Evolutionary conservation across 345 rosid genomes (phyloP).

Genomic region (Aquilaria malaccensis): DNA sequence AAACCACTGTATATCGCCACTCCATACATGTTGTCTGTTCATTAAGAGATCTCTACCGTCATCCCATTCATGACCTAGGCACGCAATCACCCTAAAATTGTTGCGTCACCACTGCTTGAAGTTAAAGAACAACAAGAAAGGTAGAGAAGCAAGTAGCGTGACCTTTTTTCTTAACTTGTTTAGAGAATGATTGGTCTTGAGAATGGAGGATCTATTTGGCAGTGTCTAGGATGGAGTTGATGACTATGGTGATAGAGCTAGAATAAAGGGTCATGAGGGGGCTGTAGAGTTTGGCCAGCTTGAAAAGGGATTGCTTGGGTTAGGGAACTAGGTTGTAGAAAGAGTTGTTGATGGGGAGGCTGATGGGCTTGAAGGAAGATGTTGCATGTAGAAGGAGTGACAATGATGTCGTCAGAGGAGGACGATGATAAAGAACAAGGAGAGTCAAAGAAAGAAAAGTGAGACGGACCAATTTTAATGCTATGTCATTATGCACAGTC

Average conservation of each 20-base stretch:
- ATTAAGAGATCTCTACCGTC: too few species aligned
- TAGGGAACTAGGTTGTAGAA: constrained; percentile 14
- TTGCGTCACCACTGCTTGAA: too few species aligned
- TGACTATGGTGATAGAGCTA: constrained; percentile 21
- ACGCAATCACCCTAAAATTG: too few species aligned
- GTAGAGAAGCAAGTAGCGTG: too few species aligned
- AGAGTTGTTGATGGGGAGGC: constrained; percentile 11
- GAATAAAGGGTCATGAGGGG: constrained; percentile 31
- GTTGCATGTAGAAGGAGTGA: not conserved
- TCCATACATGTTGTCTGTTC: too few species aligned
- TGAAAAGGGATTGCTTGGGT: constrained; percentile 25
- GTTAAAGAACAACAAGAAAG: too few species aligned
- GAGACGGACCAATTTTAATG: not conserved
- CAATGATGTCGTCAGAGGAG: constrained; percentile 1
- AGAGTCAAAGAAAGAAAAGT: not conserved
- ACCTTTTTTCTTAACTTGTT: not conserved
- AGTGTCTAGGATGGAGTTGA: constrained; percentile 22
- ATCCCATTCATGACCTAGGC: too few species aligned
- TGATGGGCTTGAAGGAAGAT: not conserved
- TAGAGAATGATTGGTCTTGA: constrained; percentile 24
- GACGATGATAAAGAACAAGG: not conserved
- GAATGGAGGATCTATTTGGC: constrained; percentile 29
- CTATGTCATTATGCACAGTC: too few species aligned
- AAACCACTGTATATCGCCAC: too few species aligned
- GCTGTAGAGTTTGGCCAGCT: constrained; percentile 30